Base-by-base conservation (phyloP, 345 rosid genomes). In the Cardiospermum halicacabum region DNA sequence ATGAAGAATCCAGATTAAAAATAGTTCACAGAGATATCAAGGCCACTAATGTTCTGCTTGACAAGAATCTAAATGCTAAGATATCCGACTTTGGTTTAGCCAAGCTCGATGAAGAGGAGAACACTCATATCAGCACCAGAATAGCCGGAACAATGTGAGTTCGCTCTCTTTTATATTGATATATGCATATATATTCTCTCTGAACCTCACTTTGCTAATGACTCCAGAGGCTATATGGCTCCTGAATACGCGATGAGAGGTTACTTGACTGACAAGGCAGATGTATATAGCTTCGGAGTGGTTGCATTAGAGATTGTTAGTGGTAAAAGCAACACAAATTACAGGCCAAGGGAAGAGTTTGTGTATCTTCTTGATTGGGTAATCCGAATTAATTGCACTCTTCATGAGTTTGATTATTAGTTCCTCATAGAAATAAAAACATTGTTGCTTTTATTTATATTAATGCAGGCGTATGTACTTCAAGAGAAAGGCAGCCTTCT, bases 181-280 rank as follows among this genome's bases (percentile, higher is more conserved):
- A 40, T 15, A 18, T 43, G 15, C 11, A 25, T 7, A 15, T 9
- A 28, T 12, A 5, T n/a, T 26, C 6, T 26, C n/a, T 11, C 3
- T 18, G 15, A 67, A 2, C 25, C 53, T 36, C 39, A 6, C 3
- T 19, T 11, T 11, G 42, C 10, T 53, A 25, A 25, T 31, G 25
- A 13, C 27, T 53, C 25, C 69, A 88, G 98, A 81, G 98, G 98
- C 37, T 93, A 90, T 72, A 93, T 93, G 97, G 98, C 98, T 67
- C 98, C 98, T 2, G 98, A 92, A 75, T 89, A 92, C 71, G 98
- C 98, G 59, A 89, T 89, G 98, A 87, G 96, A 70, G 98, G 98
- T 53, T 89, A 92, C 82, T 79, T 92, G 84, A 92, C 98, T 2
- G 96, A 89, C 70, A 92, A 92, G 42, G 96, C 96, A 1, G 96